Evolutionary conservation across 352 stramenopile species (phyloP).

Genomic region (Sclerospora graminicola): DNA sequence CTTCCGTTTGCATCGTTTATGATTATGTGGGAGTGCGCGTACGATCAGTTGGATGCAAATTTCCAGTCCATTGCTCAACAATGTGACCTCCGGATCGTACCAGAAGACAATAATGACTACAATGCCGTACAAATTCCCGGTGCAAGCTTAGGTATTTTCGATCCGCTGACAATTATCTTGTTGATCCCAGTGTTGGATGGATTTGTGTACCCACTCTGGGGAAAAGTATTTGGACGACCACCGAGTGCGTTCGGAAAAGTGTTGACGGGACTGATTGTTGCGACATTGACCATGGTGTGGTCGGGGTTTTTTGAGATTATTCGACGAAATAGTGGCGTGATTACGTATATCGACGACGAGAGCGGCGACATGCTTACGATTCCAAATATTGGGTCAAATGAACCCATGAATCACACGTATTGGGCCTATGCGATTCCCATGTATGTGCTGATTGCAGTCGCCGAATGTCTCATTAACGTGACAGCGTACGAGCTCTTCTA

Average conservation of each 20-base stretch:
- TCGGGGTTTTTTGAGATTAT: slow-evolving; percentile 75
- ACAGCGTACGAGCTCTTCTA: slow-evolving; percentile 85
- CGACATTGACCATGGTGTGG: slow-evolving; percentile 80
- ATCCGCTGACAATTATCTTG: slow-evolving; percentile 76
- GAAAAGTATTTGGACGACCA: slow-evolving; percentile 32
- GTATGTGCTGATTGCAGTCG: slow-evolving; percentile 75
- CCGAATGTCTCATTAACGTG: slow-evolving; percentile 84
- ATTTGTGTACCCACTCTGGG: slow-evolving; percentile 67
- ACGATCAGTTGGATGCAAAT: slow-evolving; percentile 81
- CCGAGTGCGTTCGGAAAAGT: slow-evolving; percentile 77
- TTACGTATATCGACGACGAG: slow-evolving; percentile 25
- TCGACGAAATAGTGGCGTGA: slow-evolving; percentile 34
- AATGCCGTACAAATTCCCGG: slow-evolving; percentile 51
- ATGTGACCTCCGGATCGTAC: slow-evolving; percentile 53
- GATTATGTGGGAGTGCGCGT: slow-evolving; percentile 84
- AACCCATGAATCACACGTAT: slow-evolving; percentile 78
- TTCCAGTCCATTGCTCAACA: slow-evolving; percentile 84
- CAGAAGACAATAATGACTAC: slow-evolving; percentile 19
- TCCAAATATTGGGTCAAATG: slow-evolving; percentile 36
- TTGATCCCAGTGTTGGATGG: slow-evolving; percentile 66
- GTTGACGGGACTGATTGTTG: slow-evolving; percentile 57
- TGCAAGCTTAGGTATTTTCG: slow-evolving; percentile 77
- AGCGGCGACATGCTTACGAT: slow-evolving; percentile 22
- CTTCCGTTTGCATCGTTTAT: slow-evolving; percentile 83
- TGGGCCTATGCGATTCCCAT: slow-evolving; percentile 76